Percentiles rank a stretch among this genome's conserved stretches.
Conservation (phyloP, 1,139 yeast species). For the Suhomyces bokatorum region DNA sequence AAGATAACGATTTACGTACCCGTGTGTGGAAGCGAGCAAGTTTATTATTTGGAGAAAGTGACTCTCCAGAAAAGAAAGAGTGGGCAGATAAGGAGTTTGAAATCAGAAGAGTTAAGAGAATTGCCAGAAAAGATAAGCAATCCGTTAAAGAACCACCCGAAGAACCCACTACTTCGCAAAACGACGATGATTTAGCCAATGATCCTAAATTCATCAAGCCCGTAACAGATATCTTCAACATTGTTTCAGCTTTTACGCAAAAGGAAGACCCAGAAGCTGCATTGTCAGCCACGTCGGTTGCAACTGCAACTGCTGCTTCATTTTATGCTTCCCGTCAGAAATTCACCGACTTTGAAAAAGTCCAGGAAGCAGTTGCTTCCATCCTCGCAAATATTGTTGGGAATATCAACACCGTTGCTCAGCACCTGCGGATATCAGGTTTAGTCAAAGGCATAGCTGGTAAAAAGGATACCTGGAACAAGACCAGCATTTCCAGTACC, state of each 20-base stretch:
- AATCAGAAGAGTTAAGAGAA: constrained; percentile 60
- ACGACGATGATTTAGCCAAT: constrained; percentile 12
- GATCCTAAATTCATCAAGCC: constrained; percentile 29
- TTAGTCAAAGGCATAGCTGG: constrained; percentile 32
- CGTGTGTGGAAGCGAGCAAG: constrained; percentile 75
- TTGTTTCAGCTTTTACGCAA: constrained; percentile 35
- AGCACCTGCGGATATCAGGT: constrained; percentile 32
- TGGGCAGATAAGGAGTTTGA: constrained; percentile 82
- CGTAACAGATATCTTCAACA: constrained; percentile 38
- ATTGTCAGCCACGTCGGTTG: constrained; percentile 43
- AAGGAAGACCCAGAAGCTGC: constrained; percentile 40
- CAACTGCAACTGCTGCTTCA: constrained; percentile 39
- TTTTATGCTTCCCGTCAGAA: constrained; percentile 26
- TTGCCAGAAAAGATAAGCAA: constrained; percentile 32
- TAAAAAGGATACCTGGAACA: neutral
- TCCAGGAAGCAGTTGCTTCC: constrained; percentile 26
- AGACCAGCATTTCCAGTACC: neutral
- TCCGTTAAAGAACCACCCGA: constrained; percentile 8
- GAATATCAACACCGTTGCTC: constrained; percentile 24
- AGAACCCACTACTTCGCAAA: constrained; percentile 1
- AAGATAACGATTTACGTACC: constrained; percentile 81
- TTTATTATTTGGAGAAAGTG: constrained; percentile 61
- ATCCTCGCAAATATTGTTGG: constrained; percentile 34
- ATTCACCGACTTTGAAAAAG: constrained; percentile 17
- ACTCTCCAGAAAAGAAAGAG: constrained; percentile 51